phyloP scores from a whole-genome alignment of 1,284 basidiomycete genomes.

The Trametes versicolor region DNA sequence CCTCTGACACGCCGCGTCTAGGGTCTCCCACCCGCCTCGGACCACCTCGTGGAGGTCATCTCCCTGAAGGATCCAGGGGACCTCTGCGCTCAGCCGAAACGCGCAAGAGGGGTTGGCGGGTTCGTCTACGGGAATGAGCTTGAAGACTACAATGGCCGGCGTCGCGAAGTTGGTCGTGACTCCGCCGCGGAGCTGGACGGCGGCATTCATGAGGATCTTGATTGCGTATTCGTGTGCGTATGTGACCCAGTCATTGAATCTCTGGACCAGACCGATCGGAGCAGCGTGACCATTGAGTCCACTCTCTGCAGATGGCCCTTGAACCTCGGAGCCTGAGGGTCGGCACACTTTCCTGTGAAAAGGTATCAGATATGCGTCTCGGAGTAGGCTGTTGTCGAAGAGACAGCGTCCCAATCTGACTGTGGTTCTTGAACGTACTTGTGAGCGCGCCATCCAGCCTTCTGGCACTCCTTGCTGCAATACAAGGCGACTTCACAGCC shows the following conservation, averaged over 20 bases:
- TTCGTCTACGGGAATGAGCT: no score
- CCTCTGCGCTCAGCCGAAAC: no score
- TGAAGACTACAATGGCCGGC: background rate
- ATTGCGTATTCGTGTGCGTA: background rate
- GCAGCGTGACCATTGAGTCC: background rate
- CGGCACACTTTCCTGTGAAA: background rate
- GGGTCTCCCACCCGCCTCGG: no score
- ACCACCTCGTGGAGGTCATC: no score
- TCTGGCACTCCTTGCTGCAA: slow-evolving; percentile 11
- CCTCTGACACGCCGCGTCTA: no score
- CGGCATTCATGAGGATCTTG: background rate
- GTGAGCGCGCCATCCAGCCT: slow-evolving; percentile 6
- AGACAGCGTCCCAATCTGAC: no score
- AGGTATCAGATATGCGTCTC: background rate
- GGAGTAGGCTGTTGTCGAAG: background rate
- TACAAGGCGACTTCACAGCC: background rate
- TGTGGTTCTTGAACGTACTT: slow-evolving; percentile 3
- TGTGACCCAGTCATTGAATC: background rate
- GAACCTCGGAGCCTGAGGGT: background rate
- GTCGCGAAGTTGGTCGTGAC: background rate
- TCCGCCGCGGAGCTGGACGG: background rate
- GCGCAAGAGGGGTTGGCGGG: no score
- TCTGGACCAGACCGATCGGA: background rate
- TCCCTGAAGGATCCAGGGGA: no score
- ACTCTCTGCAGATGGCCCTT: background rate